phyloP scores from a whole-genome alignment of 148 eudicot species.

The Dianthus caryophyllus region DNA sequence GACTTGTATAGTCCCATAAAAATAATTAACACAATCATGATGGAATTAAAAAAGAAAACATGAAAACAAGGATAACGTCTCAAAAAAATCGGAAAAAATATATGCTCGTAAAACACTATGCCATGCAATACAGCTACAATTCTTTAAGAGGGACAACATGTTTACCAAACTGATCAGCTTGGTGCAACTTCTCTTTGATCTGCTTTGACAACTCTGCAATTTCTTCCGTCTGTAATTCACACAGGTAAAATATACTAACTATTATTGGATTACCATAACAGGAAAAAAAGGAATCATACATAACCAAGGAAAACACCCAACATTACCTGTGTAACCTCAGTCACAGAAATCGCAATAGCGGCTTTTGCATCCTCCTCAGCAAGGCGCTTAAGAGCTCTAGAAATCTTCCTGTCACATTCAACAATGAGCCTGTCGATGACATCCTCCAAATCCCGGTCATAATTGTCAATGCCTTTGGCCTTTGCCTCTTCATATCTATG shows the following conservation, averaged over 20 bases:
- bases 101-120: background rate
- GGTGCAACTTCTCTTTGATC: slow-evolving; percentile 82
- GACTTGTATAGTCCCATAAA: background rate
- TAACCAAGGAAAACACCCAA: background rate
- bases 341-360: slow-evolving; percentile 88
- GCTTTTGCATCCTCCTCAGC: slow-evolving; percentile 98
- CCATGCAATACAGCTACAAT: background rate
- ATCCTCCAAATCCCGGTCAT: slow-evolving; percentile 92
- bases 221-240: slow-evolving; percentile 58
- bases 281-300: background rate
- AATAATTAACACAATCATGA: background rate
- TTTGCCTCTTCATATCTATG: slow-evolving; percentile 84
- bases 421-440: slow-evolving; percentile 87
- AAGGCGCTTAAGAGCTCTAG: slow-evolving; percentile 91
- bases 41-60: background rate
- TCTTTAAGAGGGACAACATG: slow-evolving; percentile 10
- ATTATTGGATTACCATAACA: background rate
- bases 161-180: slow-evolving; percentile 71
- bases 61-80: background rate
- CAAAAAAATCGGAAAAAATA: background rate
- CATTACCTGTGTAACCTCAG: slow-evolving; percentile 83
- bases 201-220: slow-evolving; percentile 65
- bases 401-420: slow-evolving; percentile 89
- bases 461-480: slow-evolving; percentile 68
- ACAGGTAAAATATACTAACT: slow-evolving; percentile 5